phyloP scores from a whole-genome alignment of 208 protist genomes.

The Leishmania martiniquensis region DNA sequence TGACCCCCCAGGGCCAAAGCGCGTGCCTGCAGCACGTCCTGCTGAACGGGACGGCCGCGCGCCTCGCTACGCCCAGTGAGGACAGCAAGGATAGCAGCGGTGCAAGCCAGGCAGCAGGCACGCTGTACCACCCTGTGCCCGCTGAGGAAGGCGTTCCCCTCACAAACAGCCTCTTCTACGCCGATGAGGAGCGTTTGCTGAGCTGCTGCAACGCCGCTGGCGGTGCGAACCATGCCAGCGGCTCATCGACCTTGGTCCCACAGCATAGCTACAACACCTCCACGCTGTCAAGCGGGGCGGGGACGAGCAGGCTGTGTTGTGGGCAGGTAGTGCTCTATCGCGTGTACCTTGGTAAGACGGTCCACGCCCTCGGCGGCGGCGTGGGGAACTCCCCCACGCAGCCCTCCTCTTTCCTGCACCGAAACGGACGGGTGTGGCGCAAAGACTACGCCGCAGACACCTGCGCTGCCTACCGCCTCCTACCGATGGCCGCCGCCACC shows the following conservation, averaged over 20 bases:
- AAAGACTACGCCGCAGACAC: slow-evolving; percentile 66
- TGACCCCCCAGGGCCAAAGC: slow-evolving; percentile 35
- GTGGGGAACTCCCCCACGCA: not conserved
- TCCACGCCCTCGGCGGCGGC: slow-evolving; percentile 21
- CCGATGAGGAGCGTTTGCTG: slow-evolving; percentile 76
- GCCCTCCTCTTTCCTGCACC: slow-evolving; percentile 34
- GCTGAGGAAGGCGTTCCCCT: slow-evolving; percentile 76
- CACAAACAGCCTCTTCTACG: slow-evolving; percentile 88
- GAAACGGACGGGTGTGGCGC: slow-evolving; percentile 33
- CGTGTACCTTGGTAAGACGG: slow-evolving; percentile 39
- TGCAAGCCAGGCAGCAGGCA: not conserved
- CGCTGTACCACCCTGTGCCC: slow-evolving; percentile 14
- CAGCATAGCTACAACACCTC: slow-evolving; percentile 9
- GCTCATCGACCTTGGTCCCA: not conserved
- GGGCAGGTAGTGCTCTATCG: slow-evolving; percentile 36
- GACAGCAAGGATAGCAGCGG: slow-evolving; percentile 1
- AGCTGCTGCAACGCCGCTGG: slow-evolving; percentile 13
- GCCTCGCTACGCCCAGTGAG: not conserved
- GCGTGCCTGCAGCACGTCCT: slow-evolving; percentile 55
- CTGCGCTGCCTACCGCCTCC: slow-evolving; percentile 71
- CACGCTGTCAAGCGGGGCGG: not conserved
- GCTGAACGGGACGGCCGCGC: slow-evolving; percentile 25
- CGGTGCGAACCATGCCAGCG: not conserved
- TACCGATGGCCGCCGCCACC: slow-evolving; percentile 26
- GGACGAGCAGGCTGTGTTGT: slow-evolving; percentile 2